phyloP scores from a whole-genome alignment of 805 yeast species.

The Ogataea methanolica region DNA sequence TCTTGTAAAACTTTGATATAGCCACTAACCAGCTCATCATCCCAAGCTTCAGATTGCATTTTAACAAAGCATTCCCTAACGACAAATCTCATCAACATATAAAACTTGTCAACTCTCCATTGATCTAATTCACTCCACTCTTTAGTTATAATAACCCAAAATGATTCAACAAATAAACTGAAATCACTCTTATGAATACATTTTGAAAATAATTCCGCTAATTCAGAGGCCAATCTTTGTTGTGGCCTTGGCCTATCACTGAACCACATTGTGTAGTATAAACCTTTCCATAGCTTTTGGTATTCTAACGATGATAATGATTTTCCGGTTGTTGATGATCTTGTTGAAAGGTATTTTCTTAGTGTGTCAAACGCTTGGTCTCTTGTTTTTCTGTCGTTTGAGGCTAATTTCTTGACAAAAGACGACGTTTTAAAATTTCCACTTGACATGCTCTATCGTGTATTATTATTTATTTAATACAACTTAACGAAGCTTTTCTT shows the following conservation, averaged over 20 bases:
- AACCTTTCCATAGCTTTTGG: slow-evolving; percentile 93
- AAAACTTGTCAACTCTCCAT: slow-evolving; percentile 83
- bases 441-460: not conserved
- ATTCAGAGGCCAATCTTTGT: slow-evolving; percentile 69
- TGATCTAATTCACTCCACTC: slow-evolving; percentile 88
- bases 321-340: slow-evolving; percentile 31
- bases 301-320: slow-evolving; percentile 49
- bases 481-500: no score
- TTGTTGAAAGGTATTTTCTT: slow-evolving; percentile 48
- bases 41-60: slow-evolving; percentile 53
- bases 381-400: slow-evolving; percentile 73
- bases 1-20: slow-evolving; percentile 36
- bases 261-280: slow-evolving; percentile 94
- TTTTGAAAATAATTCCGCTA: slow-evolving; percentile 52
- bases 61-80: slow-evolving; percentile 60
- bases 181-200: slow-evolving; percentile 40
- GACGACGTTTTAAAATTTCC: slow-evolving; percentile 35
- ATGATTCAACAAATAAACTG: slow-evolving; percentile 58
- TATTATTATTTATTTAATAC: no score
- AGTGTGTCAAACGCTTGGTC: slow-evolving; percentile 67
- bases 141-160: slow-evolving; percentile 71
- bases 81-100: slow-evolving; percentile 74
- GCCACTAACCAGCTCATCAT: slow-evolving; percentile 36
- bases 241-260: slow-evolving; percentile 92
- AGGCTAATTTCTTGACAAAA: slow-evolving; percentile 78